These are phyloP conservation scores for Lactuca saligna DNA, from an alignment of 129 eudicot genomes.

Conservation along the genomic window DNA sequence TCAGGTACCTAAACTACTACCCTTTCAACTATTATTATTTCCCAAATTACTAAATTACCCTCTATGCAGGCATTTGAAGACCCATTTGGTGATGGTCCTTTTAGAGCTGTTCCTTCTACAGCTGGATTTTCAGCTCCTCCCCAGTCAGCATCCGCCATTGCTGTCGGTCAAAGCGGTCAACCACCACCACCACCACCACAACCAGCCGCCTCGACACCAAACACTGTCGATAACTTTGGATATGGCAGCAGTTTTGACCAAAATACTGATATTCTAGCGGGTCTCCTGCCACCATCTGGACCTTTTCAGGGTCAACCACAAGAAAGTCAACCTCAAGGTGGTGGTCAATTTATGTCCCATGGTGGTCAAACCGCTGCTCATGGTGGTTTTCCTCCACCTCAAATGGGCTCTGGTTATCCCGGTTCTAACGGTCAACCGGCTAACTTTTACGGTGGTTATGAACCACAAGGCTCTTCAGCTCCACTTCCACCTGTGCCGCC, in stretches of 20 bases:
- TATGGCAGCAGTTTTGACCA: constrained; percentile 44
- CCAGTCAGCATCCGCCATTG: constrained; percentile 40
- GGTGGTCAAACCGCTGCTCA: constrained; percentile 33
- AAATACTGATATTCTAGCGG: constrained; percentile 74
- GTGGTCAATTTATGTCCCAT: constrained; percentile 23
- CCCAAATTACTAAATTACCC: background rate
- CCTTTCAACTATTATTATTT: background rate
- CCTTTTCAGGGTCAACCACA: constrained; percentile 34
- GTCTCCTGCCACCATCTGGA: constrained; percentile 78
- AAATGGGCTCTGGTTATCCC: constrained; percentile 38
- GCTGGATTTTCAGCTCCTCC: constrained; percentile 48
- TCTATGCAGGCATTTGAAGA: constrained; percentile 80
- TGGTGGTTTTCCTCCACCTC: constrained; percentile 37
- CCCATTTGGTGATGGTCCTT: constrained; percentile 96
- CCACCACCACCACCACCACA: constrained; percentile 18
- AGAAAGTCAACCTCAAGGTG: constrained; percentile 39
- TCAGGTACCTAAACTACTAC: constrained; percentile 58
- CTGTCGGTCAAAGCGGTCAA: constrained; percentile 42
- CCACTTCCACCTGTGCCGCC: constrained; percentile 29
- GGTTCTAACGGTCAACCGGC: constrained; percentile 33
- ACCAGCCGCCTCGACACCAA: constrained; percentile 29
- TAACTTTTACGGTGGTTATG: constrained; percentile 44
- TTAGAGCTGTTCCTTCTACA: constrained; percentile 65
- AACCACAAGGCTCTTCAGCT: constrained; percentile 39
- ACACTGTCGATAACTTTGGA: constrained; percentile 35